These are phyloP conservation scores for Kalmusia sp. DNA, from an alignment of 2,329 filamentous ascomycete genomes.

Conservation along the genomic window DNA sequence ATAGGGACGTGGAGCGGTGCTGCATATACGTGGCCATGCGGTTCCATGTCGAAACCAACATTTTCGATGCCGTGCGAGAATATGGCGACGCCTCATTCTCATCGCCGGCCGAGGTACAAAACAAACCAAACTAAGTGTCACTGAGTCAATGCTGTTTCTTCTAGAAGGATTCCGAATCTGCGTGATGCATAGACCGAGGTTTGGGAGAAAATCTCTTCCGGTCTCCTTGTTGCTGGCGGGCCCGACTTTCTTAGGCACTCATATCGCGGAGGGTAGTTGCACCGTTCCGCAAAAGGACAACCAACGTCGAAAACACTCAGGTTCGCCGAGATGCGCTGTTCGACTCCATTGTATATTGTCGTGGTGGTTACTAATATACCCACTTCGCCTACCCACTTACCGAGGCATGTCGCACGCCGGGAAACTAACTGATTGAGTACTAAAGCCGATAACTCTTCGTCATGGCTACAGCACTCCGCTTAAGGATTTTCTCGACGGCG, in stretches of 20 bases:
- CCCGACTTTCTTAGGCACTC: no score
- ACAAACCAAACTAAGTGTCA: neutral
- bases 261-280: neutral
- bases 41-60: neutral
- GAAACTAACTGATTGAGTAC: constrained; percentile 2
- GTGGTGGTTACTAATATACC: neutral
- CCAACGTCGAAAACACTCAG: neutral
- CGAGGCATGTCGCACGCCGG: constrained; percentile 1
- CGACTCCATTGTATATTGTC: neutral
- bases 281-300: neutral
- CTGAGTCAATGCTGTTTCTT: neutral
- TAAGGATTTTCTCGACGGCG: neutral
- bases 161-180: constrained; percentile 1
- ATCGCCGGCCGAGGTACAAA: neutral
- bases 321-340: neutral
- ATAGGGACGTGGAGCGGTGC: neutral
- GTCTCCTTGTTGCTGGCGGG: no score
- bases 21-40: neutral
- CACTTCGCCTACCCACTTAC: neutral
- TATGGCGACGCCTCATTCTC: neutral
- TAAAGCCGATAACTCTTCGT: constrained; percentile 2
- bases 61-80: neutral
- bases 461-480: constrained; percentile 1
- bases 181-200: no score
- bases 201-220: no score